Evolutionary conservation across 352 stramenopile genomes (phyloP).

Genomic region (Globisporangium lucens): DNA sequence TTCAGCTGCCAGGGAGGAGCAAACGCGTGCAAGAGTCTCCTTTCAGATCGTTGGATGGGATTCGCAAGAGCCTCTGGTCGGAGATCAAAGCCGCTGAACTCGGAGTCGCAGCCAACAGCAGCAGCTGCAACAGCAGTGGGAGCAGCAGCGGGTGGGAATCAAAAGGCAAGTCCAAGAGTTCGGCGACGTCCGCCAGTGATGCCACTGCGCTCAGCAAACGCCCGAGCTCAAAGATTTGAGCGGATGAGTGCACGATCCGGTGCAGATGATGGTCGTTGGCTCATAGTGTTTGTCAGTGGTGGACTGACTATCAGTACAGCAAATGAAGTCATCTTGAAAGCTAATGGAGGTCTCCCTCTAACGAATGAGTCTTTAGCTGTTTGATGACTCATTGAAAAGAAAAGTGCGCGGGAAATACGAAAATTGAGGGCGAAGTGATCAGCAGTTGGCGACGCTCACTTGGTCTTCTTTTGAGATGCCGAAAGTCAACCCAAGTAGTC

Average conservation of each 20-base stretch:
- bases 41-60: slow-evolving; percentile 49
- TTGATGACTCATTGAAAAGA: no score
- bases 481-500: no score
- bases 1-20: slow-evolving; percentile 35
- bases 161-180: slow-evolving; percentile 7
- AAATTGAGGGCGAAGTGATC: no score
- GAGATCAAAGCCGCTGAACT: slow-evolving; percentile 35
- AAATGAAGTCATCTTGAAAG: no score
- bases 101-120: slow-evolving; percentile 5
- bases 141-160: neutral
- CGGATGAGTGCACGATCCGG: neutral
- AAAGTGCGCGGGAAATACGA: no score
- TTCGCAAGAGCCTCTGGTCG: slow-evolving; percentile 46
- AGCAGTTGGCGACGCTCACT: no score
- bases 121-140: slow-evolving; percentile 16
- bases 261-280: neutral
- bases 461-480: no score
- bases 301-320: no score
- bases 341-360: no score
- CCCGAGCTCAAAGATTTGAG: slow-evolving; percentile 8
- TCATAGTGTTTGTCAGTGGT: neutral
- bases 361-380: no score
- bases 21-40: slow-evolving; percentile 34
- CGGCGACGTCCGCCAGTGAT: neutral
- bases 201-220: neutral